Percentiles rank a stretch among this genome's conserved stretches.
Conservation (phyloP, 139 green algal species). For the Chlorella sp. region DNA sequence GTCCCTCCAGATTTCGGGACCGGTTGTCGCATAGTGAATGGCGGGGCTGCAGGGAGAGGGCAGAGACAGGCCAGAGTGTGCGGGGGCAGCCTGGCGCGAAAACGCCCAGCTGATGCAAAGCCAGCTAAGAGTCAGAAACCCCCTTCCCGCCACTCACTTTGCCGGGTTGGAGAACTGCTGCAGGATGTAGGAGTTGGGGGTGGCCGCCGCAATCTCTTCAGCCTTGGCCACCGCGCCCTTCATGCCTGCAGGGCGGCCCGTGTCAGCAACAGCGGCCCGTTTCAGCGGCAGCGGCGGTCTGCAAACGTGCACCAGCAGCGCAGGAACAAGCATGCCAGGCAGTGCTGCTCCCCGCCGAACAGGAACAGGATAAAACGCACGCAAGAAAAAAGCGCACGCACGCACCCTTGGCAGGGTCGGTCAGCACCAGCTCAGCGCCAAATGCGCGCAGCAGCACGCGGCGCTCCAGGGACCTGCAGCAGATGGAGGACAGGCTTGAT, state of each 20-base stretch:
- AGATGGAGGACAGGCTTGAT: no score
- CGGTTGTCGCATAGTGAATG: slow-evolving; percentile 94
- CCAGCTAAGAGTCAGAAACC: slow-evolving; percentile 45
- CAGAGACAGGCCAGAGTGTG: not conserved
- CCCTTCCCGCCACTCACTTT: not conserved
- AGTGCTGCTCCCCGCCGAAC: no score
- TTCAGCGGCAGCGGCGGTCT: not conserved
- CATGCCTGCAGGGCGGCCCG: slow-evolving; percentile 38
- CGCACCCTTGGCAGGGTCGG: slow-evolving; percentile 52
- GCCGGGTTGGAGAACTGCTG: slow-evolving; percentile 69
- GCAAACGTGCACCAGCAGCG: not conserved
- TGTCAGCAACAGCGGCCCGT: not conserved
- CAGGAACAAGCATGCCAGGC: no score
- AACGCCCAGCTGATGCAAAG: no score
- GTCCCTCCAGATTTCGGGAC: slow-evolving; percentile 94
- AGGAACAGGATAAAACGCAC: no score
- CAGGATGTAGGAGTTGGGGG: slow-evolving; percentile 67
- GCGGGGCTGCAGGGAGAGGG: slow-evolving; percentile 31
- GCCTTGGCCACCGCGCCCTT: slow-evolving; percentile 90
- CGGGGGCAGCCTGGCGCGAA: no score
- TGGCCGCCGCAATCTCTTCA: slow-evolving; percentile 86
- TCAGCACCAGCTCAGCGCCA: slow-evolving; percentile 61
- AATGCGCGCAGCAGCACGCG: slow-evolving; percentile 94
- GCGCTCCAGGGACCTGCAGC: slow-evolving; percentile 80
- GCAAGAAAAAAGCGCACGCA: no score